A percentile compares a stretch with the other conserved stretches of the same genome.
phyloP scores from a whole-genome alignment of 371 early-diverging fungal genomes.

The Catenaria anguillulae region DNA sequence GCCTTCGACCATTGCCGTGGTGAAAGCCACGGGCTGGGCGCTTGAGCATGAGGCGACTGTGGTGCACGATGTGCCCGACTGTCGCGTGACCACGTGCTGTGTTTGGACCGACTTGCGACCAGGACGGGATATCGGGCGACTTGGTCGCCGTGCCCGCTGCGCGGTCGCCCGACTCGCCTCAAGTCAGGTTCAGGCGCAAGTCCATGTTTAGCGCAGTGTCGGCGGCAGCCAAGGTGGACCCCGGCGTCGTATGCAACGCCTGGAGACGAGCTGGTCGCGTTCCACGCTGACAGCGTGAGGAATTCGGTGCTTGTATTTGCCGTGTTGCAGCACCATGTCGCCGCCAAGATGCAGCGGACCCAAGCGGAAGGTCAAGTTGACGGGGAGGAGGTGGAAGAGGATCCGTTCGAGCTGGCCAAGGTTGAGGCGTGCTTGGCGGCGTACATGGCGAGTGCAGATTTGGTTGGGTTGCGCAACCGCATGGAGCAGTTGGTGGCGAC shows the following conservation, averaged over 20 bases:
- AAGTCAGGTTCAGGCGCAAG: not conserved
- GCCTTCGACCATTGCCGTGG: not conserved
- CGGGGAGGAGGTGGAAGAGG: not conserved
- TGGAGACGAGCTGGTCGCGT: not conserved
- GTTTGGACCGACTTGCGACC: not conserved
- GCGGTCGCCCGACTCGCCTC: conserved; percentile 6
- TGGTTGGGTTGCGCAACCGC: not conserved
- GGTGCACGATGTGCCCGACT: conserved; percentile 23
- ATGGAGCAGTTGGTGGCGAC: not conserved
- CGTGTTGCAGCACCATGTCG: too few relatives aligned
- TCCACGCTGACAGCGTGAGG: not conserved
- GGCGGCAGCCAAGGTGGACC: too few relatives aligned
- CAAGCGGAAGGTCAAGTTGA: too few relatives aligned
- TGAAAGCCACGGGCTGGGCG: not conserved
- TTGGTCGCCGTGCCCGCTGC: not conserved
- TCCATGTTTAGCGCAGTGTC: not conserved
- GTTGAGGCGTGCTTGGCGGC: not conserved
- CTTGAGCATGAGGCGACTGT: conserved; percentile 26
- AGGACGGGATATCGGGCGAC: not conserved
- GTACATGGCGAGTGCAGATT: not conserved
- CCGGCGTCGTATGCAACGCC: not conserved
- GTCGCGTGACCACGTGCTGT: conserved; percentile 14
- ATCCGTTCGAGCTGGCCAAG: not conserved
- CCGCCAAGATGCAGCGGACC: not conserved
- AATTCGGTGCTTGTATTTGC: not conserved